phyloP scores from a whole-genome alignment of 108 stramenopile species.

The Skeletonema potamos region DNA sequence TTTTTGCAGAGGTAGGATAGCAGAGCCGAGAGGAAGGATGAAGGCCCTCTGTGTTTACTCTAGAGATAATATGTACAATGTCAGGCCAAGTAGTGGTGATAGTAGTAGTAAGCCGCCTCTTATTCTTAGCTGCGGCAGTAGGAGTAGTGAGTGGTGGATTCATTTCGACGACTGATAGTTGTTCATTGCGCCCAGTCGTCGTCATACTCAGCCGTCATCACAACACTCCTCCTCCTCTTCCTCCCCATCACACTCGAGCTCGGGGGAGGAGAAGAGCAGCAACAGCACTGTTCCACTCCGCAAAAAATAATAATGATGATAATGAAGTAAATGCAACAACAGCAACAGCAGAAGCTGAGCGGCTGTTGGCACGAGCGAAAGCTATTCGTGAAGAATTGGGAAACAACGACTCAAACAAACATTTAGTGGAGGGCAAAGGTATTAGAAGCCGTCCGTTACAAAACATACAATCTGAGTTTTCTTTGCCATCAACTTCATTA shows the following conservation, averaged over 20 bases:
- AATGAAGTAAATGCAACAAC: no score
- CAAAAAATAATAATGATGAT: conserved; percentile 1
- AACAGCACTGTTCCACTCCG: neutral
- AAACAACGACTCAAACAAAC: neutral
- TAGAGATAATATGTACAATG: no score
- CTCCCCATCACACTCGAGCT: neutral
- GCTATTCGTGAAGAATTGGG: conserved; percentile 36
- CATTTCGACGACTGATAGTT: neutral
- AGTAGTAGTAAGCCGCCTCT: neutral
- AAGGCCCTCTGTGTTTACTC: no score
- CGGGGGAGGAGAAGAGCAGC: no score
- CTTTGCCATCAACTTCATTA: neutral
- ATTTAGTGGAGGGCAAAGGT: neutral
- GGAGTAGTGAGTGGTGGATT: neutral
- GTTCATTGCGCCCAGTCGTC: neutral
- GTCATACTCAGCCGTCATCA: neutral
- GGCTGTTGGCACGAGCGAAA: conserved; percentile 23
- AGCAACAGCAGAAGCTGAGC: conserved; percentile 31
- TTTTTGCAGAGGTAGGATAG: no score
- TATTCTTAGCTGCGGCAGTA: neutral
- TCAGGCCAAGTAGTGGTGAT: neutral
- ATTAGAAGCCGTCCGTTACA: neutral
- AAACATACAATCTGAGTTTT: conserved; percentile 11
- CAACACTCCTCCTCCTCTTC: neutral
- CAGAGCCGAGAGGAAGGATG: no score